A percentile compares a stretch with the other conserved stretches of the same genome.
Conservation (phyloP, 352 stramenopile genomes). For the Phytopythium mirpurense region DNA sequence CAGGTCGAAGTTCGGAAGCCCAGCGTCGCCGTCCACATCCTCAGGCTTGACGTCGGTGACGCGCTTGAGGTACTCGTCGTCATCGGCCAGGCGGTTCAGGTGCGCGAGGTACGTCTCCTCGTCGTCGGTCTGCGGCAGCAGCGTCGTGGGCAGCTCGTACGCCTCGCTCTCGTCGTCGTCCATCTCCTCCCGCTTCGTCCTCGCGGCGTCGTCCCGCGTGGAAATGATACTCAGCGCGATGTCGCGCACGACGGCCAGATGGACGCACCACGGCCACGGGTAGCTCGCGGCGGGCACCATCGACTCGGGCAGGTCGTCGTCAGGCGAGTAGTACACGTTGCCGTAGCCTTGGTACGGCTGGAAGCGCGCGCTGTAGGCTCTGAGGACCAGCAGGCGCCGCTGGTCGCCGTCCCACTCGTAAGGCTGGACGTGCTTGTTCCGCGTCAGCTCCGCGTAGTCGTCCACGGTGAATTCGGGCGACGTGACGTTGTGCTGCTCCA, state of each 20-base stretch:
- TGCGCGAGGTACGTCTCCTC: background rate
- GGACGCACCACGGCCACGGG: conserved; percentile 37
- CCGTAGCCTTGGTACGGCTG: conserved; percentile 42
- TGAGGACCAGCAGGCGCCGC: conserved; percentile 14
- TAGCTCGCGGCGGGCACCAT: conserved; percentile 38
- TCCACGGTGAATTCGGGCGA: conserved; percentile 11
- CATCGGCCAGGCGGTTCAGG: background rate
- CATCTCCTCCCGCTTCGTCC: background rate
- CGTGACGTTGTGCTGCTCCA: conserved; percentile 2
- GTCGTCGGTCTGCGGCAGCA: background rate
- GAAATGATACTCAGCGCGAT: conserved; percentile 11
- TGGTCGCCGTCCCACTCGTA: conserved; percentile 22
- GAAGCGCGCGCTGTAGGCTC: conserved; percentile 24
- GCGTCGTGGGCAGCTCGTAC: background rate
- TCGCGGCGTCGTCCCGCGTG: background rate
- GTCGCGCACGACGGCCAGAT: conserved; percentile 19
- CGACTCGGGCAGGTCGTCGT: conserved; percentile 23
- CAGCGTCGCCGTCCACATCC: background rate
- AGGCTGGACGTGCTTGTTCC: conserved; percentile 22
- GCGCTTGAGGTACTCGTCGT: background rate
- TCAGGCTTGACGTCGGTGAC: background rate
- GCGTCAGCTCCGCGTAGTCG: conserved; percentile 31
- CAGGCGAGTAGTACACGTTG: conserved; percentile 33
- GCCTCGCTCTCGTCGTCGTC: background rate
- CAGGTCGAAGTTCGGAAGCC: too few species aligned